A percentile compares a stretch with the other conserved stretches of the same genome.
Conservation (phyloP, 352 stramenopile species). For the Globisporangium perplexum region DNA sequence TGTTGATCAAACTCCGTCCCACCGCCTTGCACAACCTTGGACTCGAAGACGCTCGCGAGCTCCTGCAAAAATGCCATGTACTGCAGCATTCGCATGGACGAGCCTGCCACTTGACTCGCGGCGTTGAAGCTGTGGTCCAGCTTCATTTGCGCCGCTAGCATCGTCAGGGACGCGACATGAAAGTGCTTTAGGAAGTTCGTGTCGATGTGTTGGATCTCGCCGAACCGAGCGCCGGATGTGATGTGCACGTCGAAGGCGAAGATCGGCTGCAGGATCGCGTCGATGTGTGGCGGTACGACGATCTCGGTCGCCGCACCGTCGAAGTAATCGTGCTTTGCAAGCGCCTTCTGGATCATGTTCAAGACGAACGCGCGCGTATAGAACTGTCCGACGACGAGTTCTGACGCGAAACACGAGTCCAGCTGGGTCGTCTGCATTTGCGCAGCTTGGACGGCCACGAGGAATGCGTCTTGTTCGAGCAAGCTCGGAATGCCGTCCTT, state of each 20-base stretch:
- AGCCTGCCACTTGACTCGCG: constrained; percentile 17
- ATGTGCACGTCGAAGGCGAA: constrained; percentile 22
- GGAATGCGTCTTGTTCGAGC: constrained; percentile 24
- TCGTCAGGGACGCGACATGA: constrained; percentile 18
- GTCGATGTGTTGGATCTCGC: neutral
- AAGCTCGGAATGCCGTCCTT: constrained; percentile 18
- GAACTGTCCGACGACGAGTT: constrained; percentile 32
- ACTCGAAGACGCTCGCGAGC: constrained; percentile 24
- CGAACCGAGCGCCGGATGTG: constrained; percentile 19
- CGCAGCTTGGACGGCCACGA: constrained; percentile 28
- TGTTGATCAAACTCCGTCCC: constrained; percentile 17
- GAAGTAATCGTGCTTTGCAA: constrained; percentile 14
- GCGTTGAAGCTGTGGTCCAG: constrained; percentile 18
- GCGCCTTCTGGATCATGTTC: constrained; percentile 18
- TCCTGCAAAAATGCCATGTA: constrained; percentile 33
- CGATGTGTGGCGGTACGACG: constrained; percentile 14
- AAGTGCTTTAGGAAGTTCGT: constrained; percentile 17
- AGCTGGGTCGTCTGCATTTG: constrained; percentile 21
- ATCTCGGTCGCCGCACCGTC: constrained; percentile 4
- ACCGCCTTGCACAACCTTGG: neutral
- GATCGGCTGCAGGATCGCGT: constrained; percentile 18
- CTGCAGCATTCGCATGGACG: constrained; percentile 35
- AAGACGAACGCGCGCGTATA: constrained; percentile 33
- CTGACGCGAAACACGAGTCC: constrained; percentile 32
- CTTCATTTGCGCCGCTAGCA: constrained; percentile 22